Evolutionary conservation across 257 asterid species (phyloP), one percentile per base, ranked within the genome.

Genomic region (Solanum commersonii): DNA sequence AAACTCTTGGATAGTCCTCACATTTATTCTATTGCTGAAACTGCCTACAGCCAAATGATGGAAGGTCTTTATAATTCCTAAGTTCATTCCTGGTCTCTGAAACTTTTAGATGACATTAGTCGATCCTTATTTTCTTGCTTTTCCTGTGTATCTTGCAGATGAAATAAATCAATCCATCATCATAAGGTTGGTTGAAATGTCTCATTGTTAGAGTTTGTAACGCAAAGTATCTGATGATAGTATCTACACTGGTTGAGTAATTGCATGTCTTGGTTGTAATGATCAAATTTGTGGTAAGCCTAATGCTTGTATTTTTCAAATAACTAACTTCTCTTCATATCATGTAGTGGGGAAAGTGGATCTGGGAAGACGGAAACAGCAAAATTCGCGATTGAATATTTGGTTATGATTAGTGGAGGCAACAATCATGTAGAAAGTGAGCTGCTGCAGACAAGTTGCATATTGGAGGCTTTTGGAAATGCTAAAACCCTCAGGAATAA

Each of bases 331-430:
- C 74, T 77, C 87, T 73, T 90, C 88, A 25, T 90, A 84, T 90
- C 87, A 67, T 92, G 60, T 87, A 97, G 99, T 88, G 99, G 99
- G 81, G 98, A 94, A 91, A 96, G 99, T 91, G 99, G 99, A 65
- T 92, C 99, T 86, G 99, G 99, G 92, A 97, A 97, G 93, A 96
- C 99, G 78, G 98, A 94, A 94, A 96, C 99, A 34, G 99, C 99
- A 85, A 97, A 96, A 89, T 73, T 88, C 44, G 94, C 95, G 37
- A 92, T 94, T 95, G 93, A 94, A 90, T 97, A 95, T 93, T 90
- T 97, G 95, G 96, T 95, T 74, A 93, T 94, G 76, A 87, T 95
- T 87, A 95, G 98, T 89, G 98, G 95, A 88, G 96, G 94, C 83
- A 88, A 89, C 84, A 92, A 88, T 88, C 97, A 95, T 90, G 88